Conservation (phyloP, 2,329 filamentous ascomycete species). For the Chaetomium sp. region DNA sequence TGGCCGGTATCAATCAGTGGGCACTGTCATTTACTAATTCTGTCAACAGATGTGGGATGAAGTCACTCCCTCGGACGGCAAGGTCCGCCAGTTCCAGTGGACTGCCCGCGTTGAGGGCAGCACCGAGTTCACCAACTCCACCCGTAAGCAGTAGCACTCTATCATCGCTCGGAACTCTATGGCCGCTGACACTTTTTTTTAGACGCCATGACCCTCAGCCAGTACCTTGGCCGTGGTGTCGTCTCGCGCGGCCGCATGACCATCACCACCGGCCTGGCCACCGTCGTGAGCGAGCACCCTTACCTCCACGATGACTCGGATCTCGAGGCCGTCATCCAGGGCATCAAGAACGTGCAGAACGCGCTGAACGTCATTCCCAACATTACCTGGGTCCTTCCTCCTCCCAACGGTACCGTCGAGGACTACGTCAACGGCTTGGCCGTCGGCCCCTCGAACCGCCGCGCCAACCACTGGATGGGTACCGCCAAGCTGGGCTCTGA, state of each 20-base stretch:
- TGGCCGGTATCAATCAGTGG: not conserved
- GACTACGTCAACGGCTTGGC: constrained; percentile 56
- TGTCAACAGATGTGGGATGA: constrained; percentile 53
- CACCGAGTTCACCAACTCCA: constrained; percentile 35
- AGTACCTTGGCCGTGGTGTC: constrained; percentile 66
- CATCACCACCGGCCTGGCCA: constrained; percentile 59
- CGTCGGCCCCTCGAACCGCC: constrained; percentile 45
- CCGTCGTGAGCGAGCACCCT: constrained; percentile 60
- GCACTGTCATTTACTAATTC: constrained; percentile 20
- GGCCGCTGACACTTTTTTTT: constrained; percentile 17
- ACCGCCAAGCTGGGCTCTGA: constrained; percentile 63
- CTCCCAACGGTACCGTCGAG: constrained; percentile 53
- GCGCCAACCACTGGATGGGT: constrained; percentile 57
- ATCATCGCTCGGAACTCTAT: not conserved
- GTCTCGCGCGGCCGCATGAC: constrained; percentile 64
- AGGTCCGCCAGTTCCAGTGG: constrained; percentile 65
- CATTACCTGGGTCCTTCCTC: constrained; percentile 60
- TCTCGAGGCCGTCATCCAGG: constrained; percentile 63
- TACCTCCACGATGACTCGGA: constrained; percentile 63
- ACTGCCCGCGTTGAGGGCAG: constrained; percentile 46
- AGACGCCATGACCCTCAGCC: constrained; percentile 56
- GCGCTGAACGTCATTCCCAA: constrained; percentile 56
- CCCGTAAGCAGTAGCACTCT: constrained; percentile 26
- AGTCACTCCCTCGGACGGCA: constrained; percentile 58
- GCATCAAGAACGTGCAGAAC: constrained; percentile 61